phyloP scores from a whole-genome alignment of 306 rosid genomes.

The Castanospermum australe region DNA sequence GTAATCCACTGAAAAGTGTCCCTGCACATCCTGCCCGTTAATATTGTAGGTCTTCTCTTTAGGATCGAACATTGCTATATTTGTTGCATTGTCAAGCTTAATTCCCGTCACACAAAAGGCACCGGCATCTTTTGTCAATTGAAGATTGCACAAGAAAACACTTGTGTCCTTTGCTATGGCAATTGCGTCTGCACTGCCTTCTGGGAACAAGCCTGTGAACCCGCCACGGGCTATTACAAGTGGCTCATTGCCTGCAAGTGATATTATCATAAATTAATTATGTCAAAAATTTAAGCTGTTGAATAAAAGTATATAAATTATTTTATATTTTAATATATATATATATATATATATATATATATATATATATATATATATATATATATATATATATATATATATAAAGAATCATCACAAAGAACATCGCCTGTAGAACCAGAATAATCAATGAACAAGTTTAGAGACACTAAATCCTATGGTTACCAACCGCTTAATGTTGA shows the following conservation, averaged over 20 bases:
- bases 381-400: too few species aligned
- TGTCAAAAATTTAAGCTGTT: too few species aligned
- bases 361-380: too few species aligned
- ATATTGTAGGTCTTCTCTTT: conserved; percentile 40
- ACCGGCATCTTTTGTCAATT: conserved; percentile 62
- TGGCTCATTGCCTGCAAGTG: conserved; percentile 66
- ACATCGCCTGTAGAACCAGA: background rate
- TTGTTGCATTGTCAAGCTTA: conserved; percentile 64
- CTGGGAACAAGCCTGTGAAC: conserved; percentile 77
- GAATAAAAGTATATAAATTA: too few species aligned
- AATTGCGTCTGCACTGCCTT: conserved; percentile 47
- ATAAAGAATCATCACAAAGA: background rate
- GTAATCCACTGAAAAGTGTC: conserved; percentile 77
- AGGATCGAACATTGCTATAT: conserved; percentile 43
- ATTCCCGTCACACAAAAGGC: conserved; percentile 66
- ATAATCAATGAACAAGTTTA: background rate
- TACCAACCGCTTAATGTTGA: conserved; percentile 68
- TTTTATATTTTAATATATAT: too few species aligned
- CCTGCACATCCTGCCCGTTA: conserved; percentile 50
- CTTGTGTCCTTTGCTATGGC: conserved; percentile 28
- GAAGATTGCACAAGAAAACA: conserved; percentile 64
- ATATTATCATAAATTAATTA: too few species aligned
- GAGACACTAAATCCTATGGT: background rate
- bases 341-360: too few species aligned
- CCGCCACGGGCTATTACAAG: conserved; percentile 81